These are phyloP conservation scores for Erigeron canadensis DNA, from an alignment of 129 eudicot genomes.

Conservation along the genomic window DNA sequence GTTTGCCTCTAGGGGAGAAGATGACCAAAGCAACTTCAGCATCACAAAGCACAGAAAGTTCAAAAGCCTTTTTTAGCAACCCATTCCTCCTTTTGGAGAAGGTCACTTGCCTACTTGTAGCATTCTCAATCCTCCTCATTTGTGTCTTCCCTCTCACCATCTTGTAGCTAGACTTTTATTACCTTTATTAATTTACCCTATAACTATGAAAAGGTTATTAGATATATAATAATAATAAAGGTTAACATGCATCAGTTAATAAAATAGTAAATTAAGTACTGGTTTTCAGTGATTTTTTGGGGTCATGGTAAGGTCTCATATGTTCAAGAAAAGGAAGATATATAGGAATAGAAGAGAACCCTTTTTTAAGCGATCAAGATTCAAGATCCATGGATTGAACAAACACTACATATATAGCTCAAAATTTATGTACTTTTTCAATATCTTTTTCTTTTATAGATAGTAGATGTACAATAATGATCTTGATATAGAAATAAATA, in stretches of 20 bases:
- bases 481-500: no score
- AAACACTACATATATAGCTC: constrained; percentile 15
- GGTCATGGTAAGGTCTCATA: background rate
- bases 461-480: no score
- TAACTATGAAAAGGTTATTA: background rate
- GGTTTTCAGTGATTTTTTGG: background rate
- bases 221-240: background rate
- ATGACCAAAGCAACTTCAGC: constrained; percentile 83
- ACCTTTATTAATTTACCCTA: constrained; percentile 5
- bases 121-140: constrained; percentile 90
- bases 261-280: no score
- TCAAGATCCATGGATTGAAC: constrained; percentile 24
- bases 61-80: constrained; percentile 72
- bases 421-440: constrained; percentile 29
- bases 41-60: constrained; percentile 88
- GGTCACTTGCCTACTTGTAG: constrained; percentile 87
- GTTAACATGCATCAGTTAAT: no score
- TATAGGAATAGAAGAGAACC: background rate
- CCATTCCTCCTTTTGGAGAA: constrained; percentile 85
- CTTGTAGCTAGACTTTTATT: background rate
- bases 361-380: background rate
- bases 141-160: constrained; percentile 94
- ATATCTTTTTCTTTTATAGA: background rate
- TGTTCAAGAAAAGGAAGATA: background rate
- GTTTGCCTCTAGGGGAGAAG: constrained; percentile 90